Percentiles rank a stretch among this genome's conserved stretches.
These are phyloP conservation scores for Cladosporium cucumerinum DNA, from an alignment of 2,329 filamentous ascomycete species.

Conservation along the genomic window DNA sequence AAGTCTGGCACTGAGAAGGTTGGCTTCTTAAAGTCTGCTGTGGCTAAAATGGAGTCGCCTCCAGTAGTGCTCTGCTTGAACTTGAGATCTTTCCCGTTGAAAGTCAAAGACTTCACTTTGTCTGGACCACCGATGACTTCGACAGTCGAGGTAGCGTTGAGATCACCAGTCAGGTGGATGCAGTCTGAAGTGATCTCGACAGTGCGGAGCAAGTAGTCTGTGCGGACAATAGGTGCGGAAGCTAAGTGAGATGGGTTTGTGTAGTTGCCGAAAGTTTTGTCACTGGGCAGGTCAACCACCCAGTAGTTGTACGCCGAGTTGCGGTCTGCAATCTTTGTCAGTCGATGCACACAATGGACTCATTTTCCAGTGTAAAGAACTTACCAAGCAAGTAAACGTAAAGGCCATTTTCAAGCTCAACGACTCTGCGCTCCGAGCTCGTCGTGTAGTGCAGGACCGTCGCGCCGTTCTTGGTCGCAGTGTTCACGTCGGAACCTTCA, in stretches of 20 bases:
- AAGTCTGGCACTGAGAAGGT: conserved; percentile 57
- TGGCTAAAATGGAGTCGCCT: conserved; percentile 44
- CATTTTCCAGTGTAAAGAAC: conserved; percentile 17
- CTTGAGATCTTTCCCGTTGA: conserved; percentile 53
- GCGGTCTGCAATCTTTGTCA: conserved; percentile 47
- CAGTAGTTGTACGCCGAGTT: conserved; percentile 68
- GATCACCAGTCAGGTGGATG: conserved; percentile 64
- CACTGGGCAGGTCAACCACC: conserved; percentile 55
- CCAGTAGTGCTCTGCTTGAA: conserved; percentile 46
- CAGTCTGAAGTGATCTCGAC: conserved; percentile 54
- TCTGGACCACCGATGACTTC: conserved; percentile 64
- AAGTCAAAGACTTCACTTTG: conserved; percentile 53
- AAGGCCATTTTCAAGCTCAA: conserved; percentile 48
- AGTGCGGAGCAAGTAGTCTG: conserved; percentile 62
- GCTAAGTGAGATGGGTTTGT: conserved; percentile 34
- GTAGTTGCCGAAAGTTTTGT: conserved; percentile 31
- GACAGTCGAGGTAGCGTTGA: conserved; percentile 65
- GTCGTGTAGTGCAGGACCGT: conserved; percentile 56
- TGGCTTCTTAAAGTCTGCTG: conserved; percentile 50
- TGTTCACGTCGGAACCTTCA: conserved; percentile 42
- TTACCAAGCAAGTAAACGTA: conserved; percentile 57
- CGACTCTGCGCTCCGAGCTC: conserved; percentile 51
- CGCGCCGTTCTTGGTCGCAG: conserved; percentile 39
- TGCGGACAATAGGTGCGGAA: conserved; percentile 56
- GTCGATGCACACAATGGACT: background rate